Evolutionary conservation across 1,139 yeast genomes (phyloP), one percentile per base, ranked within the genome.

Genomic region (Hyphopichia fennica): DNA sequence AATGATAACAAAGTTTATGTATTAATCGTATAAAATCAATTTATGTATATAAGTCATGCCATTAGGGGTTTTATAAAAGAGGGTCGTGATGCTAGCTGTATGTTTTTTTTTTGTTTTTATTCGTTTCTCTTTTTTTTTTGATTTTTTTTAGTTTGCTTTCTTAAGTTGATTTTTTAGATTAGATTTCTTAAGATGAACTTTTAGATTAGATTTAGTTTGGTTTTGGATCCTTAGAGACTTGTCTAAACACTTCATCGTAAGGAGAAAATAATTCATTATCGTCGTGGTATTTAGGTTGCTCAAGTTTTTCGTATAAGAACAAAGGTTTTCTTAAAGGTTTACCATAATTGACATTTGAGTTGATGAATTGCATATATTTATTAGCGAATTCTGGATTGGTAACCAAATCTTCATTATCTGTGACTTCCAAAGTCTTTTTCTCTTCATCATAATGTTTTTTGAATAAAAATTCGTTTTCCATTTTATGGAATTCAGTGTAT

Each of bases 271-370:
- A 28, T 17, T 23, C 40, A 18, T 23, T 30, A 13, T 37, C 23
- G 14, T 32, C 41, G 19, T 38, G 41, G 15, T 38, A 34, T 15
- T 27, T 25, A 15, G 41, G 41, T 19, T 38, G 41, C 36, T 60
- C 67, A 40, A 51, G 48, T 31, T 58, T 52, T 41, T 61, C 68
- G 43, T 50, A 65, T 39, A 63, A 69, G 44, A 51, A 66, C 35
- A 64, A 55, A 4, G 64, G 53, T 44, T 59, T 62, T 41, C 66
- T 55, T 34, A 65, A 51, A 4, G 71, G 67, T 37, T 47, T 50
- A 9, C 59, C 50, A 20, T 18, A 38, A 4, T 38, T 14, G 10
- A 38, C 37, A 22, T 18, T 25, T 18, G 38, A 16, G 29, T 34
- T 38, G 28, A 33, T 23, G n/a, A 38, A 33, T 8, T 38, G 27